These are phyloP conservation scores for Tremellales sp. DNA, from an alignment of 1,284 basidiomycete genomes.

Conservation along the genomic window DNA sequence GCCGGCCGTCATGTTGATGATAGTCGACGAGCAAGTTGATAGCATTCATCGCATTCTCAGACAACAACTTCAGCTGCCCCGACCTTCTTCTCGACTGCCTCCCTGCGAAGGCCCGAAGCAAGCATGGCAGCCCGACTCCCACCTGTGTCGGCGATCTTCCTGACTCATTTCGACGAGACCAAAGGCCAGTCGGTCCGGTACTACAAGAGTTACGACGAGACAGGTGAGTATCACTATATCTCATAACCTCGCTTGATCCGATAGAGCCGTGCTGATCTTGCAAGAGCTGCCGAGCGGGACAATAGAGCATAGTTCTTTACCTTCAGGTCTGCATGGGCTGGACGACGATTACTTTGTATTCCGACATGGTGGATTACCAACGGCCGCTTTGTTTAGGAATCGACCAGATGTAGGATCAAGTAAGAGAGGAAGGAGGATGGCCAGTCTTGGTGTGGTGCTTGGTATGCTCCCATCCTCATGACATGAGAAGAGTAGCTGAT, in stretches of 20 bases:
- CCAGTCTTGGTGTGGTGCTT: conserved; percentile 36
- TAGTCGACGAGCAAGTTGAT: too few relatives aligned
- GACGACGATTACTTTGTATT: conserved; percentile 32
- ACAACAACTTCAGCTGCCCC: too few relatives aligned
- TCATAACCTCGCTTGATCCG: not conserved
- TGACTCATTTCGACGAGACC: conserved; percentile 45
- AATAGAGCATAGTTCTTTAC: conserved; percentile 38
- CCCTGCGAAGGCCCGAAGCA: too few relatives aligned
- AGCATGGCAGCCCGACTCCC: conserved; percentile 13
- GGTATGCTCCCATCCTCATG: conserved; percentile 14
- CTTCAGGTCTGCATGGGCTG: conserved; percentile 37
- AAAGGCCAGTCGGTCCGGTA: conserved; percentile 38
- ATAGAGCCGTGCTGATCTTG: not conserved
- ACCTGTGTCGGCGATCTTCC: conserved; percentile 37
- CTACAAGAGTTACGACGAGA: conserved; percentile 23
- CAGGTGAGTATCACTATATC: conserved; percentile 19
- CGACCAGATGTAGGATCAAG: not conserved
- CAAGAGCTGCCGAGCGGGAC: conserved; percentile 19
- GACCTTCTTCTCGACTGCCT: too few relatives aligned
- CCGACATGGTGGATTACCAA: conserved; percentile 22
- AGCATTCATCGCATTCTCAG: too few relatives aligned
- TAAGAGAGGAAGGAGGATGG: conserved; percentile 39
- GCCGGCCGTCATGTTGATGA: too few relatives aligned
- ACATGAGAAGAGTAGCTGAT: not conserved
- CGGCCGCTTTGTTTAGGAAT: not conserved